Conservation (phyloP, 805 yeast genomes). For the Saccharomycopsis synnaedendra region DNA sequence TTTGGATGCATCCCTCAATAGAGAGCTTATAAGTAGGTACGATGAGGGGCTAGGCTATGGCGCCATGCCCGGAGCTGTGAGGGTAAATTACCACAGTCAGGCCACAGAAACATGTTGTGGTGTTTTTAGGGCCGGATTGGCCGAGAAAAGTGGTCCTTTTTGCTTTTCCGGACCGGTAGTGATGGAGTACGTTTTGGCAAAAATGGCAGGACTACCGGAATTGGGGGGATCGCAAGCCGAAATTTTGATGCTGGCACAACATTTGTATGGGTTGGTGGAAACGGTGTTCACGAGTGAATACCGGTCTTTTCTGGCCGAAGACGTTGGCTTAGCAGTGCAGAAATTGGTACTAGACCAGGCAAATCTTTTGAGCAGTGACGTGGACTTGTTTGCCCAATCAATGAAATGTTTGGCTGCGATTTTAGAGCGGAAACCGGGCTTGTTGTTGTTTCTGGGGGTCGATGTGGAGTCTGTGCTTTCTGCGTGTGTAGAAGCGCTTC, state of each 20-base stretch:
- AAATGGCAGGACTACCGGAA: conserved; percentile 13
- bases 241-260: conserved; percentile 1
- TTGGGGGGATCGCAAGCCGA: not conserved
- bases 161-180: conserved; percentile 34
- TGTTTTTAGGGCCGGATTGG: conserved; percentile 51
- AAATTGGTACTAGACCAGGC: conserved; percentile 4
- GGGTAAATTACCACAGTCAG: conserved; percentile 25
- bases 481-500: conserved; percentile 11
- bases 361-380: conserved; percentile 2
- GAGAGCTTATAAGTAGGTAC: conserved; percentile 22
- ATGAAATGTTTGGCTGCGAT: not conserved
- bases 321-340: not conserved
- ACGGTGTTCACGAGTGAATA: conserved; percentile 21
- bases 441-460: not conserved
- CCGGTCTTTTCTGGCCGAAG: conserved; percentile 21
- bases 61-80: conserved; percentile 24
- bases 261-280: conserved; percentile 22
- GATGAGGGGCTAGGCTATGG: conserved; percentile 30
- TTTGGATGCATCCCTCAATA: not conserved
- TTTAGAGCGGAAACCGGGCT: conserved; percentile 13
- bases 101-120: conserved; percentile 54
- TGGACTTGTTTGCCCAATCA: conserved; percentile 7
- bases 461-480: not conserved
- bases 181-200: conserved; percentile 29
- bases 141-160: conserved; percentile 63